Percentiles rank a stretch among this genome's conserved stretches.
phyloP scores from a whole-genome alignment of 164 flowering plant genomes.

The Tinospora cordifolia region DNA sequence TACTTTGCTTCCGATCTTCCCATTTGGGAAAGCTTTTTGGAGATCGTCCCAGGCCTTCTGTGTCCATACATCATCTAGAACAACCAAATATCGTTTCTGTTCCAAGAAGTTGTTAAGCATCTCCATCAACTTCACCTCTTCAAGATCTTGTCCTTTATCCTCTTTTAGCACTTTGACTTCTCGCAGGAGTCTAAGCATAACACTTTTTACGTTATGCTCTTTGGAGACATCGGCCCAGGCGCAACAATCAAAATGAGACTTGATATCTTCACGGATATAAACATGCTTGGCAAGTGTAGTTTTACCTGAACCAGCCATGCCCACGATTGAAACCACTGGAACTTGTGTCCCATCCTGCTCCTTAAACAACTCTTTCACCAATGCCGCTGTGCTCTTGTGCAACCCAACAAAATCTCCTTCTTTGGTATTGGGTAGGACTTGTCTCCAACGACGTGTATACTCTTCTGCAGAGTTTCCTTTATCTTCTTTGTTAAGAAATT shows the following conservation, averaged over 20 bases:
- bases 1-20: slow-evolving; percentile 12
- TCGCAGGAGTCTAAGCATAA: too few relatives aligned
- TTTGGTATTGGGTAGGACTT: background rate
- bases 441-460: background rate
- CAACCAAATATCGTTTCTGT: slow-evolving; percentile 16
- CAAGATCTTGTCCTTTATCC: too few relatives aligned
- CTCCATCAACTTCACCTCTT: background rate
- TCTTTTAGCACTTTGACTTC: background rate
- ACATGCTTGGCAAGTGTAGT: slow-evolving; percentile 11
- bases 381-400: background rate
- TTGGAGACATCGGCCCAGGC: slow-evolving; percentile 17
- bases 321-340: background rate
- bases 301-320: too few relatives aligned
- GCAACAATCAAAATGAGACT: background rate
- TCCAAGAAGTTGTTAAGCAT: background rate
- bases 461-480: too few relatives aligned
- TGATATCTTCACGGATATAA: too few relatives aligned
- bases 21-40: slow-evolving; percentile 14
- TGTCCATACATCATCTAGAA: slow-evolving; percentile 43
- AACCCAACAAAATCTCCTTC: slow-evolving; percentile 9
- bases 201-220: background rate
- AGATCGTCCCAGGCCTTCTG: slow-evolving; percentile 21
- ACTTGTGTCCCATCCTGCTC: background rate
- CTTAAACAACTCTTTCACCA: background rate
- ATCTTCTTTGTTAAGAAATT: too few relatives aligned